Evolutionary conservation across 495 filamentous ascomycete species (phyloP).

Genomic region (Echria macrotheca): DNA sequence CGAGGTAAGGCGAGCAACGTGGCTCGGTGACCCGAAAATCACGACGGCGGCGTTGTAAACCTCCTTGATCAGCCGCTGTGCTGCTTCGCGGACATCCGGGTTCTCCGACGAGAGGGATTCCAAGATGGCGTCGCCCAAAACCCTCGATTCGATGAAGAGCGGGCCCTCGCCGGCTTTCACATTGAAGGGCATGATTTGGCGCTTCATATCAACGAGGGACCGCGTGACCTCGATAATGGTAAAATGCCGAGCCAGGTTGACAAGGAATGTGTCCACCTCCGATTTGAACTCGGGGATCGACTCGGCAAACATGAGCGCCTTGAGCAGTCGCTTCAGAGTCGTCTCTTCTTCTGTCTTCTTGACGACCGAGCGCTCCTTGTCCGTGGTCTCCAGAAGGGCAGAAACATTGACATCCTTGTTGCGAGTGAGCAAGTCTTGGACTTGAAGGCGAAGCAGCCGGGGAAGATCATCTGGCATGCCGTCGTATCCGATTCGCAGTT

Average conservation of each 20-base stretch:
- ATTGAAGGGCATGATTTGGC: slow-evolving; percentile 68
- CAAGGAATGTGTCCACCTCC: slow-evolving; percentile 65
- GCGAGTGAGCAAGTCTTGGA: slow-evolving; percentile 69
- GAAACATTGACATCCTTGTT: slow-evolving; percentile 58
- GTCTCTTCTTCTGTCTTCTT: slow-evolving; percentile 82
- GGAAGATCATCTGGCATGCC: slow-evolving; percentile 84
- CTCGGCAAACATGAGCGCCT: slow-evolving; percentile 78
- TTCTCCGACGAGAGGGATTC: slow-evolving; percentile 83
- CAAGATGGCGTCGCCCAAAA: slow-evolving; percentile 81
- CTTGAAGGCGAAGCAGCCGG: slow-evolving; percentile 77
- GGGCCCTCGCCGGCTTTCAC: slow-evolving; percentile 81
- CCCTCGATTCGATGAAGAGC: slow-evolving; percentile 73
- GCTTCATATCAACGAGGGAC: slow-evolving; percentile 68
- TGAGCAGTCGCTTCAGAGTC: slow-evolving; percentile 76
- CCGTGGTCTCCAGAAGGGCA: slow-evolving; percentile 63
- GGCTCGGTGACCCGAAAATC: slow-evolving; percentile 71
- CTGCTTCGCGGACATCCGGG: slow-evolving; percentile 72
- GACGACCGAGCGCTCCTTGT: slow-evolving; percentile 71
- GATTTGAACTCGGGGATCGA: slow-evolving; percentile 74
- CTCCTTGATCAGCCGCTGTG: slow-evolving; percentile 66
- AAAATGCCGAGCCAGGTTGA: slow-evolving; percentile 81
- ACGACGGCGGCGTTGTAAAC: slow-evolving; percentile 71
- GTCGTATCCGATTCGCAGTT: slow-evolving; percentile 83
- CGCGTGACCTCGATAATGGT: slow-evolving; percentile 85
- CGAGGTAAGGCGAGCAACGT: slow-evolving; percentile 67